Percentiles rank a stretch among this genome's conserved stretches.
These are phyloP conservation scores for Flaveria robusta DNA, from an alignment of 129 eudicot species.

Conservation along the genomic window DNA sequence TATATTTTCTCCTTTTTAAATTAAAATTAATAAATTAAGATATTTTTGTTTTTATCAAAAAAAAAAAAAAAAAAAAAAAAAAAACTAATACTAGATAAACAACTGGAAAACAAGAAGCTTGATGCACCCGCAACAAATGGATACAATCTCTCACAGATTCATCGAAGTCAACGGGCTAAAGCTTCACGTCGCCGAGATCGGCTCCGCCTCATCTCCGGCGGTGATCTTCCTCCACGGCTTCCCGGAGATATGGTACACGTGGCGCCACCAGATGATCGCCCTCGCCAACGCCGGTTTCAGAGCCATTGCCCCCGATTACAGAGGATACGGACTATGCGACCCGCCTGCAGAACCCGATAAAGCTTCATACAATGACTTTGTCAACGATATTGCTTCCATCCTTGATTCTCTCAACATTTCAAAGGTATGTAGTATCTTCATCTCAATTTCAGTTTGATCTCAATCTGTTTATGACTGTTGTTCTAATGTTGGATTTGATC, in stretches of 20 bases:
- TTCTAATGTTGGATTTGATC: too few species aligned
- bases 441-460: neutral
- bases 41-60: too few species aligned
- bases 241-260: slow-evolving; percentile 23
- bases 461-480: neutral
- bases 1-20: too few species aligned
- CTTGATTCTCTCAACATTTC: slow-evolving; percentile 3
- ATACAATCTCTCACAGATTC: slow-evolving; percentile 2
- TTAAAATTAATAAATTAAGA: too few species aligned
- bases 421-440: neutral
- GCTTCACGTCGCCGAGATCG: slow-evolving; percentile 14
- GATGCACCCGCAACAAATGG: neutral
- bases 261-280: slow-evolving; percentile 17
- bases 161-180: slow-evolving; percentile 3
- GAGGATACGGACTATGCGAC: slow-evolving; percentile 12
- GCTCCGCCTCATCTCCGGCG: neutral
- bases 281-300: slow-evolving; percentile 9
- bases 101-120: neutral
- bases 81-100: too few species aligned
- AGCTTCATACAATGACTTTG: neutral
- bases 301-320: slow-evolving; percentile 5
- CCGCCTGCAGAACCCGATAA: slow-evolving; percentile 10
- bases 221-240: slow-evolving; percentile 15
- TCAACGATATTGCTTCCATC: neutral
- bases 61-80: too few species aligned